Evolutionary conservation across 2,329 filamentous ascomycete species (phyloP).

Genomic region (Cadophora luteo-olivacea): DNA sequence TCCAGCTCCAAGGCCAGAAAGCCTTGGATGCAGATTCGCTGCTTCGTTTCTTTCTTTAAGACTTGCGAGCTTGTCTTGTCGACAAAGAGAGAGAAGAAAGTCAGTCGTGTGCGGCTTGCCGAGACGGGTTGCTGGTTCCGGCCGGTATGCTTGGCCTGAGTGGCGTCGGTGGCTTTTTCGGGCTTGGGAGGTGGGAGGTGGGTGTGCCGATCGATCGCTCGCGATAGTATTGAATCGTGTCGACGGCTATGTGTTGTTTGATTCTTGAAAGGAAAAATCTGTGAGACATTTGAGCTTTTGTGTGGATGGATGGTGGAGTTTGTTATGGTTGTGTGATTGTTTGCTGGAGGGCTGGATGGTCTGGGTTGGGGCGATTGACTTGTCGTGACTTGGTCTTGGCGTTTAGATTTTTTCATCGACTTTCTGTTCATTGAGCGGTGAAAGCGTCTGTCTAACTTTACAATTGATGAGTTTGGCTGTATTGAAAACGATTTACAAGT

Average conservation of each 20-base stretch:
- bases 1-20: neutral
- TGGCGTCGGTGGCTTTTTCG: conserved; percentile 12
- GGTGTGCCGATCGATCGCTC: neutral
- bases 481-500: no score
- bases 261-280: neutral
- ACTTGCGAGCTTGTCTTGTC: conserved; percentile 2
- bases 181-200: conserved; percentile 12
- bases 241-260: neutral
- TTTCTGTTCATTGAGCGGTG: no score
- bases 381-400: no score
- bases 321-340: no score
- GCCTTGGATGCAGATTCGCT: neutral
- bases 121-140: neutral
- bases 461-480: no score
- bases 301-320: no score
- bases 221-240: neutral
- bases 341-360: no score
- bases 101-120: neutral
- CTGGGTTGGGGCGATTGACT: no score
- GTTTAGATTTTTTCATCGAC: no score
- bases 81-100: neutral
- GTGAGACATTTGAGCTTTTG: no score
- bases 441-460: no score
- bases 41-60: neutral
- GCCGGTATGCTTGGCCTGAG: neutral